Evolutionary conservation across 495 filamentous ascomycete genomes (phyloP).

Genomic region (Endocarpon pusillum): DNA sequence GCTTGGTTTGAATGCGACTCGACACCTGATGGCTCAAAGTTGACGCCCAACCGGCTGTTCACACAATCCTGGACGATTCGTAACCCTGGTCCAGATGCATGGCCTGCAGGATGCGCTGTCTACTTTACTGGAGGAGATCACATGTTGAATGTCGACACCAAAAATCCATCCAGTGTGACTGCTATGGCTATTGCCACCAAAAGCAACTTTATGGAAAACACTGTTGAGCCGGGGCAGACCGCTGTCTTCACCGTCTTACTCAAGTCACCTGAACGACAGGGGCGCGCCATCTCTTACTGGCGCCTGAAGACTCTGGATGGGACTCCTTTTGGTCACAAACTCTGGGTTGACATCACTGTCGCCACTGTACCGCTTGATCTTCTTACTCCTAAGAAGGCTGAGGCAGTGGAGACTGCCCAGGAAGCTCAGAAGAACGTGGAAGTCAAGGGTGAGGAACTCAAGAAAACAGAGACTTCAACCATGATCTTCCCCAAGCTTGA

Average conservation of each 20-base stretch:
- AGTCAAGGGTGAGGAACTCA: constrained; percentile 9
- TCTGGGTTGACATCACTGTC: constrained; percentile 89
- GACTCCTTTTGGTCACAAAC: constrained; percentile 68
- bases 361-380: no score
- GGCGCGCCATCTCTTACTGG: constrained; percentile 88
- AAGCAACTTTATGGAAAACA: constrained; percentile 57
- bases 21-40: constrained; percentile 56
- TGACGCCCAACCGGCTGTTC: constrained; percentile 54
- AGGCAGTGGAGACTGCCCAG: constrained; percentile 12
- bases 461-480: constrained; percentile 33
- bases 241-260: constrained; percentile 71
- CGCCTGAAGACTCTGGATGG: constrained; percentile 73
- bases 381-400: constrained; percentile 6
- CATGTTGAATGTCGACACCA: constrained; percentile 76
- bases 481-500: constrained; percentile 97
- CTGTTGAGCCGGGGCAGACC: constrained; percentile 52
- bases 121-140: constrained; percentile 85
- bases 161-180: constrained; percentile 53
- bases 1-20: constrained; percentile 69
- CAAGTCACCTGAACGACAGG: constrained; percentile 54
- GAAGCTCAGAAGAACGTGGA: constrained; percentile 10
- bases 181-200: constrained; percentile 58
- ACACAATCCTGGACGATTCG: constrained; percentile 82
- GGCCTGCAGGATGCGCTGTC: constrained; percentile 82
- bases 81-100: constrained; percentile 60